A percentile compares a stretch with the other conserved stretches of the same genome.
Conservation (phyloP, 768 basidiomycete species). For the Tulasnella sp. region DNA sequence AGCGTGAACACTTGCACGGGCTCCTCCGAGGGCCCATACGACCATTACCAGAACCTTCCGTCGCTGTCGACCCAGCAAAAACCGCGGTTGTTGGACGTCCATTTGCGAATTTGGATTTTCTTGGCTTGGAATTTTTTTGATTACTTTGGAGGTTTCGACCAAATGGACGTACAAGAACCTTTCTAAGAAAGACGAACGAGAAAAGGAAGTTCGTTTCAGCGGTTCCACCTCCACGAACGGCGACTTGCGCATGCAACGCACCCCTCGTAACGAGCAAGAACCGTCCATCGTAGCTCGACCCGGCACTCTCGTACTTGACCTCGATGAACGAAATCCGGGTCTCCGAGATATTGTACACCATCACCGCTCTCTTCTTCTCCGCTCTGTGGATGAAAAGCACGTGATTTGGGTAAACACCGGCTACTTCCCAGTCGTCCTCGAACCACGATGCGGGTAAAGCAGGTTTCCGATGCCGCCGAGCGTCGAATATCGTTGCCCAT, state of each 20-base stretch:
- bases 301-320: too few relatives aligned
- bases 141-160: constrained; percentile 4
- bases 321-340: too few relatives aligned
- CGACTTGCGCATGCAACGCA: too few relatives aligned
- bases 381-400: too few relatives aligned
- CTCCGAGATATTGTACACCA: too few relatives aligned
- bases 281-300: too few relatives aligned
- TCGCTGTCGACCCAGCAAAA: constrained; percentile 12
- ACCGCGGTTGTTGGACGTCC: neutral
- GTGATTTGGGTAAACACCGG: too few relatives aligned
- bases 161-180: neutral
- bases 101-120: constrained; percentile 1
- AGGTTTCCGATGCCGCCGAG: neutral
- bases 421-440: too few relatives aligned
- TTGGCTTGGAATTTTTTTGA: neutral
- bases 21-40: neutral
- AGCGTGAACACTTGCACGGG: constrained; percentile 3
- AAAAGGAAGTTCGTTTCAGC: too few relatives aligned
- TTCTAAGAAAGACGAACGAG: neutral
- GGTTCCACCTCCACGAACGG: too few relatives aligned
- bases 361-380: too few relatives aligned
- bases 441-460: neutral
- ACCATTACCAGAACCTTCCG: neutral
- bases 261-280: too few relatives aligned
- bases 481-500: neutral